These are phyloP conservation scores for Nicotiana rustica DNA, from an alignment of 305 asterid genomes.

Conservation along the genomic window DNA sequence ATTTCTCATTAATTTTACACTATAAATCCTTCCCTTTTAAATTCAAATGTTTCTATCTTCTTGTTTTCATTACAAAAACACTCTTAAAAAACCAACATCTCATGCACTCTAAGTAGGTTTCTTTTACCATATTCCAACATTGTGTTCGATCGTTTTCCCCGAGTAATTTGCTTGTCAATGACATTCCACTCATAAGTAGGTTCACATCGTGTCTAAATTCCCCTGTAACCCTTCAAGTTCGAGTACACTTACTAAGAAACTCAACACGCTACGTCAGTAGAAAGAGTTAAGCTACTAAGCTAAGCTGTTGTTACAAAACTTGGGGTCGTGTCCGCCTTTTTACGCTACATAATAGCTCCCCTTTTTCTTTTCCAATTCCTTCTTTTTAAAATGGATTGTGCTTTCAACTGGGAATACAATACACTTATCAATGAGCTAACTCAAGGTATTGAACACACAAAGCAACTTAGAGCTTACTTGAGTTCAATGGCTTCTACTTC, in stretches of 20 bases:
- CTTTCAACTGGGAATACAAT: slow-evolving; percentile 56
- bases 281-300: neutral
- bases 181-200: neutral
- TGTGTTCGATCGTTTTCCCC: neutral
- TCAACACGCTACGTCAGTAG: slow-evolving; percentile 37
- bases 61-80: neutral
- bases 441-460: slow-evolving; percentile 83
- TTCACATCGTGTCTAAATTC: neutral
- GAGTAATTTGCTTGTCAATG: neutral
- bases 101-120: neutral
- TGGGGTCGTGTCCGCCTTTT: neutral
- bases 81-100: neutral
- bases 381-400: slow-evolving; percentile 57
- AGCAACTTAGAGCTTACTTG: slow-evolving; percentile 70
- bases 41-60: neutral
- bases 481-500: slow-evolving; percentile 49
- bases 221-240: too few species aligned
- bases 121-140: neutral
- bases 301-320: neutral
- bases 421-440: slow-evolving; percentile 64
- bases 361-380: neutral
- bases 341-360: neutral
- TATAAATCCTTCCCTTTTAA: slow-evolving; percentile 14
- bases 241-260: neutral
- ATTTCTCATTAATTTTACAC: neutral